Percentiles rank a stretch among this genome's conserved stretches.
Conservation (phyloP, 805 yeast species). For the Metschnikowia sp. region DNA sequence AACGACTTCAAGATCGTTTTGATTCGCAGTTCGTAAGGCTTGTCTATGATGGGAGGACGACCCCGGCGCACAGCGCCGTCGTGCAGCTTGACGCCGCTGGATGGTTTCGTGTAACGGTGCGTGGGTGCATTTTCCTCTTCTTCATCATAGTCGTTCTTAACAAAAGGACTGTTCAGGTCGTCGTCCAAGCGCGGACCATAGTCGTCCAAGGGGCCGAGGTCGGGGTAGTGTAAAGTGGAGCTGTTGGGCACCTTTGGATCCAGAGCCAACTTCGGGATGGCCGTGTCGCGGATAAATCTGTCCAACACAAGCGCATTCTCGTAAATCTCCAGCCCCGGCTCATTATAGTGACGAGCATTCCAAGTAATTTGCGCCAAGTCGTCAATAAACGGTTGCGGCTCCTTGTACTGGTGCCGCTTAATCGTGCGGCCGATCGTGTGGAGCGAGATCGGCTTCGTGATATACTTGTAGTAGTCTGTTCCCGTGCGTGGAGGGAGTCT, state of each 20-base stretch:
- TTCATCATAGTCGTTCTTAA: conserved; percentile 15
- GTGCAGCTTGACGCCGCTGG: conserved; percentile 6
- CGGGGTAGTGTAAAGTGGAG: conserved; percentile 49
- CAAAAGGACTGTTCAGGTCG: conserved; percentile 11
- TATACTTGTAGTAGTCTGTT: conserved; percentile 76
- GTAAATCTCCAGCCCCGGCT: conserved; percentile 63
- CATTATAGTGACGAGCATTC: conserved; percentile 86
- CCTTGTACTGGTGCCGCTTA: conserved; percentile 50
- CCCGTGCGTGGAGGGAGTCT: conserved; percentile 69
- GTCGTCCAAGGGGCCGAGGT: conserved; percentile 58
- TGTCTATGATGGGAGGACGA: conserved; percentile 87
- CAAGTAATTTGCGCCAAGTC: conserved; percentile 84
- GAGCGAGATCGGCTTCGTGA: conserved; percentile 78
- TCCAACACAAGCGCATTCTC: conserved; percentile 64
- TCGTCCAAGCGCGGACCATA: conserved; percentile 13
- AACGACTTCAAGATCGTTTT: conserved; percentile 79
- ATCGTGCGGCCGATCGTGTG: conserved; percentile 63
- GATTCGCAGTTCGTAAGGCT: conserved; percentile 88
- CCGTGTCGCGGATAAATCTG: conserved; percentile 42
- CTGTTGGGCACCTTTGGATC: conserved; percentile 37
- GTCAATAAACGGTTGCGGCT: conserved; percentile 64
- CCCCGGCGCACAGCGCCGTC: conserved; percentile 69
- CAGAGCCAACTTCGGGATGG: conserved; percentile 47
- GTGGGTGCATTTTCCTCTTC: conserved; percentile 16
- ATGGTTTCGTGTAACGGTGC: conserved; percentile 4